A percentile compares a stretch with the other conserved stretches of the same genome.
These are phyloP conservation scores for Chaetomiaceae sp. DNA, from an alignment of 2,329 filamentous ascomycete species.

Conservation along the genomic window DNA sequence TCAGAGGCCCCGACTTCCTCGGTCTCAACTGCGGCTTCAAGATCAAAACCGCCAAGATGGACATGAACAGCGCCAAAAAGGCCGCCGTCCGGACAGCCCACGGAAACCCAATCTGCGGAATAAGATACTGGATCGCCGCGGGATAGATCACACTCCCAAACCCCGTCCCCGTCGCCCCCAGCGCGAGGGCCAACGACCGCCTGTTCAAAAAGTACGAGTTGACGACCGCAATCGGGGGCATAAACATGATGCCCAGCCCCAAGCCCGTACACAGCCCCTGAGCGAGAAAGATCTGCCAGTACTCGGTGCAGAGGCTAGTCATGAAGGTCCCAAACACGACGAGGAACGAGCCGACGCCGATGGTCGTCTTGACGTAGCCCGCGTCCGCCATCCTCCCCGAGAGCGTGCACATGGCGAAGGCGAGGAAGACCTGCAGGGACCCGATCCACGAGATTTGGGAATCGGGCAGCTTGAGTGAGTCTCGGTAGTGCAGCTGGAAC, in stretches of 20 bases:
- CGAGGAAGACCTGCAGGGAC: slow-evolving; percentile 47
- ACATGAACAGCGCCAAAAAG: slow-evolving; percentile 52
- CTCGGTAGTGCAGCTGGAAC: slow-evolving; percentile 43
- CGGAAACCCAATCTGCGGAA: slow-evolving; percentile 58
- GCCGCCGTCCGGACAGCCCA: slow-evolving; percentile 61
- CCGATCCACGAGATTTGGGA: slow-evolving; percentile 47
- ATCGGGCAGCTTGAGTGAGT: slow-evolving; percentile 32
- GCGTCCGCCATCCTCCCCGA: slow-evolving; percentile 48
- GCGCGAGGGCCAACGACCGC: slow-evolving; percentile 53
- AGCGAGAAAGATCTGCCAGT: slow-evolving; percentile 51
- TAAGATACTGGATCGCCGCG: slow-evolving; percentile 50
- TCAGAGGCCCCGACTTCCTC: slow-evolving; percentile 41
- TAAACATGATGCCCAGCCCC: slow-evolving; percentile 52
- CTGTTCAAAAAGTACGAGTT: slow-evolving; percentile 56
- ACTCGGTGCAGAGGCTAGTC: slow-evolving; percentile 41
- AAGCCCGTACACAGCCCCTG: slow-evolving; percentile 53
- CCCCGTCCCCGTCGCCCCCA: slow-evolving; percentile 57
- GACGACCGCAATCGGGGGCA: slow-evolving; percentile 48
- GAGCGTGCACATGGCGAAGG: slow-evolving; percentile 45
- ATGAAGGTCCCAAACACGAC: slow-evolving; percentile 45
- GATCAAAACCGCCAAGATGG: slow-evolving; percentile 38
- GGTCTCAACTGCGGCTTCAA: slow-evolving; percentile 44
- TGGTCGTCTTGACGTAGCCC: slow-evolving; percentile 42
- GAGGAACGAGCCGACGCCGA: slow-evolving; percentile 39
- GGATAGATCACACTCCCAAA: slow-evolving; percentile 63